Conservation (phyloP, 2,329 filamentous ascomycete species). For the Neopestalotiopsis clavispora region DNA sequence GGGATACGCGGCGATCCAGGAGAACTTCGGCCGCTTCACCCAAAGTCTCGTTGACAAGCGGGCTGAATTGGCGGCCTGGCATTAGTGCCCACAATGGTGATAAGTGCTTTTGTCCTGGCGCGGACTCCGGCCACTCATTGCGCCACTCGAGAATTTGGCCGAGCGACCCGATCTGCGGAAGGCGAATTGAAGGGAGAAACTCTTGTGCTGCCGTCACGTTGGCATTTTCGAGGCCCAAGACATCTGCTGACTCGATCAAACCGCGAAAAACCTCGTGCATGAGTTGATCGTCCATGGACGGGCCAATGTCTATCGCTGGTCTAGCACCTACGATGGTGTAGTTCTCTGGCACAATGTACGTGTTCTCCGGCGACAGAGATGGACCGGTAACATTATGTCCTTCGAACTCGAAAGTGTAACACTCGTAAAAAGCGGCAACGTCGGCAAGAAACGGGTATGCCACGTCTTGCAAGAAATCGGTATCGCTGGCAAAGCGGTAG, state of each 20-base stretch:
- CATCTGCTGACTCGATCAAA: slow-evolving; percentile 22
- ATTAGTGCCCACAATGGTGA: slow-evolving; percentile 27
- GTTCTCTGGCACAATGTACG: slow-evolving; percentile 19
- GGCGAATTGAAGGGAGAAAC: slow-evolving; percentile 21
- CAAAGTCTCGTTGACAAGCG: slow-evolving; percentile 19
- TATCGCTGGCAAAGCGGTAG: slow-evolving; percentile 40
- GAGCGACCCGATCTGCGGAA: slow-evolving; percentile 22
- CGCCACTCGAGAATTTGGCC: slow-evolving; percentile 31
- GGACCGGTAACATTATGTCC: slow-evolving; percentile 24
- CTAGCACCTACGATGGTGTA: slow-evolving; percentile 14
- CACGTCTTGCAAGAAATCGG: slow-evolving; percentile 29
- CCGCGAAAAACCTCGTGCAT: slow-evolving; percentile 42
- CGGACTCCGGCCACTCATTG: slow-evolving; percentile 25
- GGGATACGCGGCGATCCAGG: slow-evolving; percentile 22
- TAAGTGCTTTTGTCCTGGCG: slow-evolving; percentile 26
- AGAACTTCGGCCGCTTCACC: slow-evolving; percentile 22
- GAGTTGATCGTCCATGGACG: slow-evolving; percentile 30
- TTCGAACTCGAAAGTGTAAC: slow-evolving; percentile 40
- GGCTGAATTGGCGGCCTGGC: slow-evolving; percentile 24
- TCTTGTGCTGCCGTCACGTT: slow-evolving; percentile 18
- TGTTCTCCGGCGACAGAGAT: slow-evolving; percentile 25
- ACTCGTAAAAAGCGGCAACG: slow-evolving; percentile 42
- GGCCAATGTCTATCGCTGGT: slow-evolving; percentile 21
- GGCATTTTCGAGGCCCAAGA: slow-evolving; percentile 19
- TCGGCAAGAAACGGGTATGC: slow-evolving; percentile 37